These are phyloP conservation scores for Paramecium caudatum DNA, from an alignment of 73 alveolate genomes.

Conservation along the genomic window DNA sequence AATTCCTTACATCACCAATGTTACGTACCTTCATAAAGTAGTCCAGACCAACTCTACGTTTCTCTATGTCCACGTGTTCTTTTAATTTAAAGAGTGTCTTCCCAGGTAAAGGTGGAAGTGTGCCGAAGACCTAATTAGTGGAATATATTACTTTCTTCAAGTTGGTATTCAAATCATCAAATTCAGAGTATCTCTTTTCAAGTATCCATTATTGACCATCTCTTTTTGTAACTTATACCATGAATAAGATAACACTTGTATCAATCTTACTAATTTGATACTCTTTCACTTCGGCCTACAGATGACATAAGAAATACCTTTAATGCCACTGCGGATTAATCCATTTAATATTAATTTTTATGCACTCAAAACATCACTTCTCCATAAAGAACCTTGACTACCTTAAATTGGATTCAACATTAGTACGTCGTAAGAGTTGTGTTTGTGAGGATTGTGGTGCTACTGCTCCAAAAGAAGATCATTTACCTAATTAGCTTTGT, in stretches of 20 bases:
- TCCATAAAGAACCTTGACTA: constrained; percentile 19
- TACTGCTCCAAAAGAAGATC: constrained; percentile 34
- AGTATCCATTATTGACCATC: constrained; percentile 74
- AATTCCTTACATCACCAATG: constrained; percentile 27
- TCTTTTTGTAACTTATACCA: constrained; percentile 62
- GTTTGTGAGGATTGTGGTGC: constrained; percentile 38
- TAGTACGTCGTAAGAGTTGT: constrained; percentile 48
- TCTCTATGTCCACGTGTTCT: constrained; percentile 74
- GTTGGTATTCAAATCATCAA: constrained; percentile 72
- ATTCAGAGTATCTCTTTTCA: constrained; percentile 74
- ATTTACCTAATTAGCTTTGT: neutral
- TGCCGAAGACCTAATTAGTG: constrained; percentile 46
- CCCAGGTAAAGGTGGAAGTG: constrained; percentile 76
- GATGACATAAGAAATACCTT: neutral
- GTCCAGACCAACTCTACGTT: constrained; percentile 72
- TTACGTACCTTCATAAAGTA: constrained; percentile 68
- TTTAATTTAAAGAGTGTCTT: constrained; percentile 72
- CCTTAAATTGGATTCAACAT: constrained; percentile 16
- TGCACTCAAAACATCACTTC: neutral
- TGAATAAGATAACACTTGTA: constrained; percentile 49
- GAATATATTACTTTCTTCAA: constrained; percentile 61
- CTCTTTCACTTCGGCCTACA: constrained; percentile 70
- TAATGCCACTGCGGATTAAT: neutral
- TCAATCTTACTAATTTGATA: constrained; percentile 73
- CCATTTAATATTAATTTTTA: neutral